A percentile compares a stretch with the other conserved stretches of the same genome.
These are phyloP conservation scores for Chaetoceros tenuissimus DNA, from an alignment of 108 stramenopile species.

Conservation along the genomic window DNA sequence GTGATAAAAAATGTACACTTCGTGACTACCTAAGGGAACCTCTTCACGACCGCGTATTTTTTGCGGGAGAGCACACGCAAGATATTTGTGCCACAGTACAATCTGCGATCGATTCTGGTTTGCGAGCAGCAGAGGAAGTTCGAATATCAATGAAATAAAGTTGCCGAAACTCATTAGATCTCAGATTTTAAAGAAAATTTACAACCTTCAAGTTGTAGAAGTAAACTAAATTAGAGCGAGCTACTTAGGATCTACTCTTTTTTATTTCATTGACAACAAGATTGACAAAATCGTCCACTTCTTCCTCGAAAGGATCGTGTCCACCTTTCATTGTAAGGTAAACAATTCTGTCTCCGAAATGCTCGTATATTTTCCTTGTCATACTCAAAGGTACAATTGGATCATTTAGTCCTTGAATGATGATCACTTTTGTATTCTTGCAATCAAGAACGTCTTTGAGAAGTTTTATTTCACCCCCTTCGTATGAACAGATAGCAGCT, in stretches of 20 bases:
- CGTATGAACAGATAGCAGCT: not conserved
- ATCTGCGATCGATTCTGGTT: constrained; percentile 34
- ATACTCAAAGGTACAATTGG: constrained; percentile 25
- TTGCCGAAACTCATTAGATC: not conserved
- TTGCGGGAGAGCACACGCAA: constrained; percentile 31
- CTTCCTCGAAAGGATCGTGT: constrained; percentile 82
- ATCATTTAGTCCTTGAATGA: constrained; percentile 55
- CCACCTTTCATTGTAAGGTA: constrained; percentile 55
- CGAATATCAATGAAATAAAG: constrained; percentile 1
- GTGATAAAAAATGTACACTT: not conserved
- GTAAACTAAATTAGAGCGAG: no score
- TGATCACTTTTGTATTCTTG: constrained; percentile 33
- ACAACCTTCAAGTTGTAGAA: not conserved
- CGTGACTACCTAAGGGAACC: constrained; percentile 13
- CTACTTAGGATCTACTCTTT: no score
- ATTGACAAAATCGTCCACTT: constrained; percentile 34
- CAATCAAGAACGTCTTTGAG: constrained; percentile 29
- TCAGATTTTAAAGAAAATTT: not conserved
- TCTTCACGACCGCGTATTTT: constrained; percentile 13
- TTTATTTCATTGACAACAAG: constrained; percentile 6
- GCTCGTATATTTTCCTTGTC: constrained; percentile 16
- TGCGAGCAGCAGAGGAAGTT: constrained; percentile 20
- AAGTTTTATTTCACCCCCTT: constrained; percentile 29
- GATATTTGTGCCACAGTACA: constrained; percentile 27
- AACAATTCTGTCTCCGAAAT: constrained; percentile 7